A percentile compares a stretch with the other conserved stretches of the same genome.
Conservation (phyloP, 2,329 filamentous ascomycete species). For the Hyphodiscus sp. region DNA sequence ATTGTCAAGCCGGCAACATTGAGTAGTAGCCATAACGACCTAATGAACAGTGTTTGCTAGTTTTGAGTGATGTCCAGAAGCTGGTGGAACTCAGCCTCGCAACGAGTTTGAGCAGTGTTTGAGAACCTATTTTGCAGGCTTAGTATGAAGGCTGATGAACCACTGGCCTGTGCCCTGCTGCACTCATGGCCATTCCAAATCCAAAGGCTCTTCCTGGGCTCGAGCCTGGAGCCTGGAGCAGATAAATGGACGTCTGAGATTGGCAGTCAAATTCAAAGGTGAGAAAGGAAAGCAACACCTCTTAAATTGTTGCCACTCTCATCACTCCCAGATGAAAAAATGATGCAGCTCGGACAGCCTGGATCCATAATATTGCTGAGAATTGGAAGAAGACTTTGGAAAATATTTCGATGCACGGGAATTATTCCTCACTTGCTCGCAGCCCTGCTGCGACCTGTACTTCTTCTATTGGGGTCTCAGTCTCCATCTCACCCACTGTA, state of each 20-base stretch:
- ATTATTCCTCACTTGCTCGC: neutral
- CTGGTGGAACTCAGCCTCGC: too few species aligned
- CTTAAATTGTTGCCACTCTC: neutral
- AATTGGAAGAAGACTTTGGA: neutral
- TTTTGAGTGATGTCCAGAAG: too few species aligned
- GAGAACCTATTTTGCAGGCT: conserved; percentile 8
- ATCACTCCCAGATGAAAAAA: conserved; percentile 5
- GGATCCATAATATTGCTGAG: neutral
- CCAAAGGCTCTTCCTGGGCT: neutral
- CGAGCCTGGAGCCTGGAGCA: neutral
- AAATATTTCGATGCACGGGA: neutral
- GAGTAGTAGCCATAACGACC: too few species aligned
- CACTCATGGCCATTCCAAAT: neutral
- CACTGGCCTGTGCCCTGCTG: conserved; percentile 14
- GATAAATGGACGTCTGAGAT: neutral
- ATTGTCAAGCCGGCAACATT: too few species aligned
- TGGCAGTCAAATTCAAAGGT: neutral
- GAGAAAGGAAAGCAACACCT: neutral
- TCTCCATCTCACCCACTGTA: neutral
- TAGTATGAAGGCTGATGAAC: conserved; percentile 10
- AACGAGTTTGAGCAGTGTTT: conserved; percentile 18
- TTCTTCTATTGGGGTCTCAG: neutral
- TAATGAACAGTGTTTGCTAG: neutral
- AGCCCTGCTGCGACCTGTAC: neutral
- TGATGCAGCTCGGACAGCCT: conserved; percentile 6